Evolutionary conservation across 2,329 filamentous ascomycete species (phyloP).

Genomic region (Helotiales sp.): DNA sequence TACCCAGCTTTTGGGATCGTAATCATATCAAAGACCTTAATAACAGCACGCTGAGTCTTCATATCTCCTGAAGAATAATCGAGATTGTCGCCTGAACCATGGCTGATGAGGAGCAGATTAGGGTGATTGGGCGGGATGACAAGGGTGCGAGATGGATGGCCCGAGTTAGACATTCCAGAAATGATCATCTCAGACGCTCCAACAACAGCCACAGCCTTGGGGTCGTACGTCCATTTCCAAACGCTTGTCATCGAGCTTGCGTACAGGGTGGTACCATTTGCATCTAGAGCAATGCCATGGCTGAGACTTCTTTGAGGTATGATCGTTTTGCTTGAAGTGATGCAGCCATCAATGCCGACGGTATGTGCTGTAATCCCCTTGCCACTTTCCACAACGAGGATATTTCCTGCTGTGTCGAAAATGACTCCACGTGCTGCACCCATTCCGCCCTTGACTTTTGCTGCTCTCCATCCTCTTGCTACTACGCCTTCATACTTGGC

Average conservation of each 20-base stretch:
- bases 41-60: constrained; percentile 25
- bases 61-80: constrained; percentile 24
- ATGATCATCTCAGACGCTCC: constrained; percentile 16
- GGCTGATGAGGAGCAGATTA: constrained; percentile 30
- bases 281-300: constrained; percentile 23
- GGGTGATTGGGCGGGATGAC: constrained; percentile 23
- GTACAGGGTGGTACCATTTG: constrained; percentile 29
- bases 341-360: constrained; percentile 14
- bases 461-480: constrained; percentile 23
- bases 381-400: constrained; percentile 20
- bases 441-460: constrained; percentile 21
- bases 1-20: constrained; percentile 24
- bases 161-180: constrained; percentile 28
- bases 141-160: constrained; percentile 28
- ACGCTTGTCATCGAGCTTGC: constrained; percentile 31
- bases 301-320: constrained; percentile 20
- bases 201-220: constrained; percentile 9
- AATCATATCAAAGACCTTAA: constrained; percentile 32
- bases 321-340: constrained; percentile 21
- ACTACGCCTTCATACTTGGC: constrained; percentile 17
- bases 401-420: constrained; percentile 21
- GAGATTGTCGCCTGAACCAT: constrained; percentile 30
- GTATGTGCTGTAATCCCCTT: constrained; percentile 24
- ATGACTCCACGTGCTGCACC: constrained; percentile 20
- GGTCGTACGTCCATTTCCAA: constrained; percentile 26